Evolutionary conservation across 2,329 filamentous ascomycete genomes (phyloP).

Genomic region (Ceratocystis cubensis): DNA sequence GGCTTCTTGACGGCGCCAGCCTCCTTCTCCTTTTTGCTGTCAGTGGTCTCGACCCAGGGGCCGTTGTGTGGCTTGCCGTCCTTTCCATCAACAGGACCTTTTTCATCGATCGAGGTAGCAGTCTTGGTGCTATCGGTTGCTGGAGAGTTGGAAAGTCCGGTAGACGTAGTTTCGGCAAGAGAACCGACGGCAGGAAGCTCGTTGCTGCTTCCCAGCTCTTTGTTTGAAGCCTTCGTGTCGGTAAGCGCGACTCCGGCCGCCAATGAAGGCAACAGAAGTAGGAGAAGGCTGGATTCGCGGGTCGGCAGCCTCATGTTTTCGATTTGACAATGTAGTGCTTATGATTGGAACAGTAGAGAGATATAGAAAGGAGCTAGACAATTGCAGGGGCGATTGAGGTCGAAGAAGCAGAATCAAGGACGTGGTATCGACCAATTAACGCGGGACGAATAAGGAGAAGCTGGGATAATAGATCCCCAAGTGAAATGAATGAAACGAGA

Average conservation of each 20-base stretch:
- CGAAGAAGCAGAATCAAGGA: not conserved
- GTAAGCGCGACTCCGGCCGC: conserved; percentile 18
- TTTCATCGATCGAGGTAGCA: conserved; percentile 38
- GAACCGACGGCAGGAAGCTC: conserved; percentile 3
- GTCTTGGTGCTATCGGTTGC: conserved; percentile 13
- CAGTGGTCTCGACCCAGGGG: conserved; percentile 53
- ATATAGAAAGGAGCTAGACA: not conserved
- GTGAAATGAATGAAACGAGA: conserved; percentile 2
- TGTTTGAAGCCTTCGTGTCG: conserved; percentile 28
- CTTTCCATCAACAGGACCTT: conserved; percentile 80
- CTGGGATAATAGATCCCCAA: not conserved
- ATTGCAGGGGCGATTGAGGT: not conserved
- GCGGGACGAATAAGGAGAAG: conserved; percentile 4
- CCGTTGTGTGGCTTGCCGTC: conserved; percentile 90
- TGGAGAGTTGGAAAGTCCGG: not conserved
- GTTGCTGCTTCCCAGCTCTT: conserved; percentile 29
- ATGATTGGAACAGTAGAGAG: not conserved
- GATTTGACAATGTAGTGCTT: not conserved
- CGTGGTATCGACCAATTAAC: not conserved
- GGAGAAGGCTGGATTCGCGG: conserved; percentile 17
- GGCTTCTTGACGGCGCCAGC: conserved; percentile 28
- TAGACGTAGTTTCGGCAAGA: conserved; percentile 11
- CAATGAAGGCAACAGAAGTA: conserved; percentile 20
- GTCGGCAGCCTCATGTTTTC: conserved; percentile 19
- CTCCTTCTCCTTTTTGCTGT: conserved; percentile 27